Conservation (phyloP, 106 monocot genomes). For the Triglochin maritima region DNA sequence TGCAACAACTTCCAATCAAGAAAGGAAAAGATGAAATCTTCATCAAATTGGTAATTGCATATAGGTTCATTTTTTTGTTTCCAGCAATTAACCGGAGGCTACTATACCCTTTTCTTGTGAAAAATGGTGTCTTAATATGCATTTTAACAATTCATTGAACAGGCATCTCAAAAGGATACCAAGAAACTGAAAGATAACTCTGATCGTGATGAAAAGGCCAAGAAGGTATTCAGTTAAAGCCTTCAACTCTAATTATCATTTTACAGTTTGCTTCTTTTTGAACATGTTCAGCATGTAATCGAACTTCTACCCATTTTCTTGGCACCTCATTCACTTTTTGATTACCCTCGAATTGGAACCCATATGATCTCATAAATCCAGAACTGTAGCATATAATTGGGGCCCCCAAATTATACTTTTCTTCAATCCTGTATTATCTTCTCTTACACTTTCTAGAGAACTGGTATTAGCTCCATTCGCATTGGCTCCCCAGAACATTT, state of each 20-base stretch:
- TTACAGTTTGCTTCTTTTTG: no score
- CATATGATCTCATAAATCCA: no score
- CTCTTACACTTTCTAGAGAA: no score
- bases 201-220: conserved; percentile 14
- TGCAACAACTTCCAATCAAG: conserved; percentile 24
- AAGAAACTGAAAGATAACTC: conserved; percentile 8
- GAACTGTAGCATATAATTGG: no score
- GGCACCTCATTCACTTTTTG: not conserved
- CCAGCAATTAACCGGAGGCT: not conserved
- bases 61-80: not conserved
- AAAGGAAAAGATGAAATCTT: conserved; percentile 20
- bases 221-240: conserved; percentile 5
- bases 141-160: not conserved
- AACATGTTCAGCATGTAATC: no score
- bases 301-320: no score
- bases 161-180: conserved; percentile 16
- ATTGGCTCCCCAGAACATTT: no score
- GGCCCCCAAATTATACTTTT: no score
- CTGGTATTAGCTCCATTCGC: no score
- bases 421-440: no score
- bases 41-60: conserved; percentile 16
- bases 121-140: not conserved
- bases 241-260: no score
- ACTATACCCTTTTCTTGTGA: not conserved
- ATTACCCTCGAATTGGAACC: not conserved